Evolutionary conservation across 1,284 basidiomycete genomes (phyloP).

Genomic region (Cystobasidium sp.): DNA sequence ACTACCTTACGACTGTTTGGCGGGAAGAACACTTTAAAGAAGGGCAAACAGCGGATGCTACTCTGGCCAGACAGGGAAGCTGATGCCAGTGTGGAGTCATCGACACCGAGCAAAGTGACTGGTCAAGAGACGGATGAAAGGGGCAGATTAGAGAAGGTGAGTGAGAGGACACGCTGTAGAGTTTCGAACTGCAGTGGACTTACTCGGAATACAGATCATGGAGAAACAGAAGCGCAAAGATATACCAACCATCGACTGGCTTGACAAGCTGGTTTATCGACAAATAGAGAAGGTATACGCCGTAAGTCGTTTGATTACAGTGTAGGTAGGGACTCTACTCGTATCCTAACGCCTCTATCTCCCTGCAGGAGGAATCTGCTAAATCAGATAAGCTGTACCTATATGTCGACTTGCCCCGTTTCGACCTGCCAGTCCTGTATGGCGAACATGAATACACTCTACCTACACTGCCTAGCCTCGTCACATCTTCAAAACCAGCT

Average conservation of each 20-base stretch:
- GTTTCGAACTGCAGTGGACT: constrained; percentile 12
- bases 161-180: constrained; percentile 46
- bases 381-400: constrained; percentile 88
- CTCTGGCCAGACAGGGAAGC: constrained; percentile 83
- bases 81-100: constrained; percentile 77
- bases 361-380: constrained; percentile 73
- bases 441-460: constrained; percentile 66
- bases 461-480: constrained; percentile 54
- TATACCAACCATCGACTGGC: constrained; percentile 91
- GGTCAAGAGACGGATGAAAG: constrained; percentile 75
- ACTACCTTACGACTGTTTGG: constrained; percentile 88
- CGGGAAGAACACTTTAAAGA: constrained; percentile 84
- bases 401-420: constrained; percentile 94
- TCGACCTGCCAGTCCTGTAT: constrained; percentile 97
- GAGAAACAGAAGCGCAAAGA: constrained; percentile 96
- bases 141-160: constrained; percentile 88
- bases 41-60: constrained; percentile 85
- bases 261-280: constrained; percentile 88
- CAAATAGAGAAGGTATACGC: constrained; percentile 92
- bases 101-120: constrained; percentile 83
- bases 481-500: constrained; percentile 31
- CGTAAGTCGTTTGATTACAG: constrained; percentile 61
- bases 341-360: background rate
- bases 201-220: constrained; percentile 68
- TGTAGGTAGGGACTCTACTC: background rate